phyloP scores from a whole-genome alignment of 2,329 filamentous ascomycete species.

The Trichoderma koningiopsis region DNA sequence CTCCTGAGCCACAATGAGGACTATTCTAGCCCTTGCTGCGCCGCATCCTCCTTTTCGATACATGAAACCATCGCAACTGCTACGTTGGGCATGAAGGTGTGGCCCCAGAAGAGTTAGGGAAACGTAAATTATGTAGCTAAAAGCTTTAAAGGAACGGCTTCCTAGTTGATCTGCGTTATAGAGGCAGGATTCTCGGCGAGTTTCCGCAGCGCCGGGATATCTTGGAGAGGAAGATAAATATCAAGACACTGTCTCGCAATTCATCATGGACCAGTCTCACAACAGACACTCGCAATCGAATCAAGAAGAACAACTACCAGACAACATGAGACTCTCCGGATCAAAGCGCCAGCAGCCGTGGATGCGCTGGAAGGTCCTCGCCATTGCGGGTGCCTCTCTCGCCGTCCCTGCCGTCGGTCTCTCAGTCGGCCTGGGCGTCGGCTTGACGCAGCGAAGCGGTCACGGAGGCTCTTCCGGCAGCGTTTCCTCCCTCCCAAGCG shows the following conservation, averaged over 20 bases:
- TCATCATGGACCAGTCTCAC: background rate
- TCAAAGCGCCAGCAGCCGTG: conserved; percentile 23
- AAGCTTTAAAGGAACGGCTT: background rate
- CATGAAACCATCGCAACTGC: background rate
- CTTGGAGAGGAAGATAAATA: background rate
- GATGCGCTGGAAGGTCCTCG: conserved; percentile 39
- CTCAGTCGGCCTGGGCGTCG: conserved; percentile 59
- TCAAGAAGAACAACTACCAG: too few species aligned
- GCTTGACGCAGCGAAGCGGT: conserved; percentile 45
- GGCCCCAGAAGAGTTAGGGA: background rate
- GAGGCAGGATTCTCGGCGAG: background rate
- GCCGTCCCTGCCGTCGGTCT: conserved; percentile 44
- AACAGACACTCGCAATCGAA: background rate
- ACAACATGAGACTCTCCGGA: background rate
- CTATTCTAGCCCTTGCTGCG: conserved; percentile 20
- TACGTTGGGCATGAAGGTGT: background rate
- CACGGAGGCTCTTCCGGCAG: conserved; percentile 29
- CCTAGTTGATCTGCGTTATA: background rate
- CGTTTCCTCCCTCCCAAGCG: conserved; percentile 32
- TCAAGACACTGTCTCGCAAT: background rate
- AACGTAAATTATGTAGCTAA: background rate
- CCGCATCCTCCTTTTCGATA: conserved; percentile 2
- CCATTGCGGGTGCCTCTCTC: conserved; percentile 32
- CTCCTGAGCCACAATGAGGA: conserved; percentile 17
- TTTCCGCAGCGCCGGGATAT: background rate